Evolutionary conservation across 768 basidiomycete species (phyloP).

Genomic region (Trametes cinnabarina): DNA sequence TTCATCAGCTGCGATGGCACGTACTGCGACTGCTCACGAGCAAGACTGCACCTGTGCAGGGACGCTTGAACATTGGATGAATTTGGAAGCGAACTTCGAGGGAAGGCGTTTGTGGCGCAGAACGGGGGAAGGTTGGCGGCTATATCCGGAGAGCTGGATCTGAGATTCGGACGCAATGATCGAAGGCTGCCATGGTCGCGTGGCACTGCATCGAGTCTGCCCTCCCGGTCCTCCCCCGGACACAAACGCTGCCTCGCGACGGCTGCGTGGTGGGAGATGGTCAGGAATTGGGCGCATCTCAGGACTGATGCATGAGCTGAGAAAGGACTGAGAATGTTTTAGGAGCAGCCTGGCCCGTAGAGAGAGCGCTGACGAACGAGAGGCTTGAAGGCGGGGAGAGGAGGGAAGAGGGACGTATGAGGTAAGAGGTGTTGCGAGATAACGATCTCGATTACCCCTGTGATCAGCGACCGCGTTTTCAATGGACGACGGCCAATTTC

Average conservation of each 20-base stretch:
- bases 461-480: constrained; percentile 32
- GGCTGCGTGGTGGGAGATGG: not conserved
- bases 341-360: not conserved
- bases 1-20: no score
- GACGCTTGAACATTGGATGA: not conserved
- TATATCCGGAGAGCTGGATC: constrained; percentile 15
- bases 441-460: constrained; percentile 33
- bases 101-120: constrained; percentile 9
- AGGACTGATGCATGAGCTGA: no score
- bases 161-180: constrained; percentile 14
- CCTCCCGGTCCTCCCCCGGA: constrained; percentile 10
- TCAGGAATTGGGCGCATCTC: not conserved
- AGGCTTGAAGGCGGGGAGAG: not conserved
- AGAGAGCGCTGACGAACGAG: not conserved
- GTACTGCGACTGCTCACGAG: no score
- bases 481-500: constrained; percentile 24
- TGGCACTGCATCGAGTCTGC: constrained; percentile 13
- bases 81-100: not conserved
- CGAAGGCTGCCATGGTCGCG: constrained; percentile 14
- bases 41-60: no score
- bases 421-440: constrained; percentile 26
- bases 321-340: no score
- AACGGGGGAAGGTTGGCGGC: constrained; percentile 14
- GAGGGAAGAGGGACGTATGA: constrained; percentile 12
- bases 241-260: constrained; percentile 1